These are phyloP conservation scores for Phaeotremella fagi DNA, from an alignment of 768 basidiomycete genomes.

Conservation along the genomic window DNA sequence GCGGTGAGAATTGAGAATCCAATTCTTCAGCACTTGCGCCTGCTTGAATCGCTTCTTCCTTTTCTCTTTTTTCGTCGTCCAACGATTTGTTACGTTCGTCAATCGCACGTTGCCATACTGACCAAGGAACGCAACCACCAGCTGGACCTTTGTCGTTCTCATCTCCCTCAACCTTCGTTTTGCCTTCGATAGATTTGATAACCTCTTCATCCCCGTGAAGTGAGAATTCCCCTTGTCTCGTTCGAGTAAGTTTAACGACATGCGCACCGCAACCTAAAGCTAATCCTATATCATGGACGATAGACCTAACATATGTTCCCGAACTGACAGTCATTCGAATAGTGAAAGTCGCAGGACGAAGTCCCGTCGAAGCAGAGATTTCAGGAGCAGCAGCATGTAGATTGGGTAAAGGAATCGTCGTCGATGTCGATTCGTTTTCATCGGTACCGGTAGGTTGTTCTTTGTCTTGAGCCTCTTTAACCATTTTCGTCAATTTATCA, in stretches of 20 bases:
- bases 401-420: constrained; percentile 15
- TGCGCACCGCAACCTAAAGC: constrained; percentile 82
- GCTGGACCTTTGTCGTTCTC: constrained; percentile 47
- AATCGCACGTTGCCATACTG: constrained; percentile 42
- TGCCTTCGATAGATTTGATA: neutral
- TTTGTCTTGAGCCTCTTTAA: constrained; percentile 22
- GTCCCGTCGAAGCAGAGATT: constrained; percentile 20
- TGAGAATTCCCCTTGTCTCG: constrained; percentile 76
- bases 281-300: constrained; percentile 87
- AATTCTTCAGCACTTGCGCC: constrained; percentile 49
- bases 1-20: constrained; percentile 6
- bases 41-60: constrained; percentile 32
- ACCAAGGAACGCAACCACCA: constrained; percentile 52
- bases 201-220: constrained; percentile 29
- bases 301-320: constrained; percentile 93
- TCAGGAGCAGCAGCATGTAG: constrained; percentile 25
- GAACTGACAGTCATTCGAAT: constrained; percentile 90
- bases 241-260: constrained; percentile 82
- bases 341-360: constrained; percentile 68
- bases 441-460: neutral
- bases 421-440: neutral
- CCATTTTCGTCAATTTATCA: constrained; percentile 57
- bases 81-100: constrained; percentile 60
- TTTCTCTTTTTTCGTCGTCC: constrained; percentile 20
- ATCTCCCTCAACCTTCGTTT: neutral